Evolutionary conservation across 1,284 basidiomycete species (phyloP), one percentile per base, ranked within the genome.

Genomic region (Bondarzewia mesenterica): DNA sequence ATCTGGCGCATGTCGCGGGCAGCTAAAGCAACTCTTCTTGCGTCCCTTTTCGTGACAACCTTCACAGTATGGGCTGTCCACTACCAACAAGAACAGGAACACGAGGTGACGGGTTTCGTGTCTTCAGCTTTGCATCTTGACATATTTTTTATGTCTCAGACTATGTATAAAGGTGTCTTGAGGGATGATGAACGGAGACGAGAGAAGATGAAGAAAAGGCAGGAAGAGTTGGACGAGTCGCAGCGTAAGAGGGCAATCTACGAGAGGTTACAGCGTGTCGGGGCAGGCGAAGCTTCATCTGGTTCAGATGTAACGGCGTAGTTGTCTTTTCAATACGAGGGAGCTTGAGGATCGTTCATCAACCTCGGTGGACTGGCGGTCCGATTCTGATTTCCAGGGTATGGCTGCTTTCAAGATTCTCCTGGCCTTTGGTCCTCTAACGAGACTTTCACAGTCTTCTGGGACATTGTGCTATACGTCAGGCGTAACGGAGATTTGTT

Each of bases 1-100:
- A n/a, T 7, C n/a, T 32, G 29, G 29, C 29, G 14, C 16, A 89
- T 90, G 80, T 88, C 89, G 50, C 73, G 80, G 49, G 74, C 75
- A 45, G 88, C 94, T 20, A 93, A 90, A 65, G 66, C 77, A 38
- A 90, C 93, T 4, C 75, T 98, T 25, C 68, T 71, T 26, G 75
- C 71, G n/a, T 83, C 93, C 3, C 65, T 90, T 45, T 57, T 79
- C 7, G 64, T 88, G 46, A 82, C 88, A 12, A 75, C 74, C 1
- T 66, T 81, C 26, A 90, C 88, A 5, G 82, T 99, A 59, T 94
- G 85, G 80, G 91, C 83, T 18, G 95, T 99, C 5, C 95, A 98
- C 63, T 88, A 77, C 59, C 78, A 95, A 53, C 95, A 99, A 66
- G 72, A 78, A 39, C 76, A 81, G 58, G 94, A 99, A 64, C 83